Percentiles rank a stretch among this genome's conserved stretches.
Conservation (phyloP, 2,329 filamentous ascomycete species). For the Aspergillus pseudonomiae region DNA sequence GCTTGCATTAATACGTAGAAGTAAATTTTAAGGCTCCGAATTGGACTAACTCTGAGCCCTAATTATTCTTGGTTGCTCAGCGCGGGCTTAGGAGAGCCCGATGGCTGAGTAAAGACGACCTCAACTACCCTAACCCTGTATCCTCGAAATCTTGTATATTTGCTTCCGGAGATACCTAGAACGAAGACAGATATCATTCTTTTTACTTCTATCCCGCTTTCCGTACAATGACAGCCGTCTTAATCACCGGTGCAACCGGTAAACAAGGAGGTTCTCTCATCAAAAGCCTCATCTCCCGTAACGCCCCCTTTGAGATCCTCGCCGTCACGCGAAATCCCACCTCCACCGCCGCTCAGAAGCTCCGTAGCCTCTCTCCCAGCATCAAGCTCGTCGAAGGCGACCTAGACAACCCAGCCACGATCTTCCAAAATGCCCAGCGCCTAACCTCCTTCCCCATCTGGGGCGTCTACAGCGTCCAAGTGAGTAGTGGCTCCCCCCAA, state of each 20-base stretch:
- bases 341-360: constrained; percentile 54
- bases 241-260: constrained; percentile 46
- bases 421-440: constrained; percentile 53
- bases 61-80: neutral
- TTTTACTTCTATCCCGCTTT: neutral
- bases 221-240: neutral
- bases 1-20: too few relatives aligned
- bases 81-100: neutral
- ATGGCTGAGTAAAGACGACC: neutral
- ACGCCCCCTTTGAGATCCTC: constrained; percentile 53
- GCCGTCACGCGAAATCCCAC: constrained; percentile 62
- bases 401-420: constrained; percentile 52
- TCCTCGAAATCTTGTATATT: neutral
- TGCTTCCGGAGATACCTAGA: neutral
- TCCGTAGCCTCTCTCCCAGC: constrained; percentile 48
- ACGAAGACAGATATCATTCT: neutral
- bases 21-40: too few relatives aligned
- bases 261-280: constrained; percentile 46
- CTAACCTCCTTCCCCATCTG: constrained; percentile 49
- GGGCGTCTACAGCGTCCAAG: constrained; percentile 66
- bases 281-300: constrained; percentile 31
- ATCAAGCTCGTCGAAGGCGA: constrained; percentile 63
- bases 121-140: too few relatives aligned
- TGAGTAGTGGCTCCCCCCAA: constrained; percentile 27
- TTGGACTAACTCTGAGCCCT: too few relatives aligned